These are phyloP conservation scores for Strigomonas oncopelti DNA, from an alignment of 208 protist genomes.

Conservation along the genomic window DNA sequence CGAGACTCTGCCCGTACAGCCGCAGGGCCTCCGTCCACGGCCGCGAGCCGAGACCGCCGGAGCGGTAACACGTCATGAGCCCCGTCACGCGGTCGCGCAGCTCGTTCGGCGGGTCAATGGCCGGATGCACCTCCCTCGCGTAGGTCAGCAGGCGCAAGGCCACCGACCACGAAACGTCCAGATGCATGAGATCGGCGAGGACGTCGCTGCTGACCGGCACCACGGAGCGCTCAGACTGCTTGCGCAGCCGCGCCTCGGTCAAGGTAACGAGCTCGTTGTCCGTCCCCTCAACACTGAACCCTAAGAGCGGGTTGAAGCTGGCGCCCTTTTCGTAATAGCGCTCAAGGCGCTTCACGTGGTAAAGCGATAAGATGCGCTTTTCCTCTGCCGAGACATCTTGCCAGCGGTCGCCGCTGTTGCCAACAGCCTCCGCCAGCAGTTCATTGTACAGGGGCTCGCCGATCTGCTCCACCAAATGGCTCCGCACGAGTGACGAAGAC, in stretches of 20 bases:
- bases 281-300: slow-evolving; percentile 52
- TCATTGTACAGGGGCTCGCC: slow-evolving; percentile 29
- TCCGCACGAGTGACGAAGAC: slow-evolving; percentile 33
- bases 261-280: slow-evolving; percentile 63
- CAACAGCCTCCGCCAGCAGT: slow-evolving; percentile 45
- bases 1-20: slow-evolving; percentile 43
- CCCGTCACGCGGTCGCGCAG: slow-evolving; percentile 72
- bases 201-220: slow-evolving; percentile 29
- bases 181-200: slow-evolving; percentile 56
- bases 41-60: slow-evolving; percentile 57
- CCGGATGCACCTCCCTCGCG: slow-evolving; percentile 17
- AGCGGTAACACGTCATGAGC: slow-evolving; percentile 76
- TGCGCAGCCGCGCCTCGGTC: slow-evolving; percentile 54
- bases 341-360: slow-evolving; percentile 38
- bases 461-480: slow-evolving; percentile 42
- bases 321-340: slow-evolving; percentile 48
- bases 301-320: slow-evolving; percentile 43
- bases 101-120: slow-evolving; percentile 38
- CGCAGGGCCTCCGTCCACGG: slow-evolving; percentile 57
- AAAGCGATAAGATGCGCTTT: slow-evolving; percentile 40
- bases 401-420: slow-evolving; percentile 42
- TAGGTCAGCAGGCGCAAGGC: slow-evolving; percentile 54
- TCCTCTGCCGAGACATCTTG: slow-evolving; percentile 35
- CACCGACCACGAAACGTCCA: slow-evolving; percentile 67
- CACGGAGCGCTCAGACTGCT: slow-evolving; percentile 13